These are phyloP conservation scores for Aegilops umbellulata DNA, from an alignment of 176 grass and related monocot genomes.

Conservation along the genomic window DNA sequence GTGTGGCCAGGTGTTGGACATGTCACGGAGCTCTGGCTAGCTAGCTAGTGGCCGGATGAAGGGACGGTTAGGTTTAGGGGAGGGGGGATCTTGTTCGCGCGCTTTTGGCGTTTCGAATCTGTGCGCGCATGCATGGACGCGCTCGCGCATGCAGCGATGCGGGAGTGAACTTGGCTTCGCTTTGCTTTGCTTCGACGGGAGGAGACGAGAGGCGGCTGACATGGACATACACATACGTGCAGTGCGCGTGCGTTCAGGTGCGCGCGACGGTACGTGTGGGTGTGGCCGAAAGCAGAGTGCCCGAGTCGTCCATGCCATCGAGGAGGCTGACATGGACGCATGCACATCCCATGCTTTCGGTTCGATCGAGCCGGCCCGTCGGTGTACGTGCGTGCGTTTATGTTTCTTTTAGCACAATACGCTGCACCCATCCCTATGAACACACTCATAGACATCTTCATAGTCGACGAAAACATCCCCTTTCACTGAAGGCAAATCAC, in stretches of 20 bases:
- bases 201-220: neutral
- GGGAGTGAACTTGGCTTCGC: neutral
- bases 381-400: no score
- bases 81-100: slow-evolving; percentile 16
- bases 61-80: slow-evolving; percentile 1
- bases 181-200: neutral
- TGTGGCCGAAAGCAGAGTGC: slow-evolving; percentile 16
- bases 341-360: neutral
- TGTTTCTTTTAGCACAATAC: no score
- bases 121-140: neutral
- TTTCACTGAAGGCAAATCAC: no score
- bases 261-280: neutral
- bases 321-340: neutral
- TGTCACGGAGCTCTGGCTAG: neutral
- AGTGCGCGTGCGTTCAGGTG: neutral
- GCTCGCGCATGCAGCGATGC: neutral
- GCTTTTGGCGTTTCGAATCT: slow-evolving; percentile 23
- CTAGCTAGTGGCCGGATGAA: slow-evolving; percentile 17
- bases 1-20: slow-evolving; percentile 4
- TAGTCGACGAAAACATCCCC: no score
- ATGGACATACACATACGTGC: neutral
- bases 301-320: neutral
- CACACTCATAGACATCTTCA: no score
- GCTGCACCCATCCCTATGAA: no score
- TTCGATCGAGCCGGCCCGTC: neutral